Conservation (phyloP, 1,284 basidiomycete genomes). For the Sparassis latifolia region DNA sequence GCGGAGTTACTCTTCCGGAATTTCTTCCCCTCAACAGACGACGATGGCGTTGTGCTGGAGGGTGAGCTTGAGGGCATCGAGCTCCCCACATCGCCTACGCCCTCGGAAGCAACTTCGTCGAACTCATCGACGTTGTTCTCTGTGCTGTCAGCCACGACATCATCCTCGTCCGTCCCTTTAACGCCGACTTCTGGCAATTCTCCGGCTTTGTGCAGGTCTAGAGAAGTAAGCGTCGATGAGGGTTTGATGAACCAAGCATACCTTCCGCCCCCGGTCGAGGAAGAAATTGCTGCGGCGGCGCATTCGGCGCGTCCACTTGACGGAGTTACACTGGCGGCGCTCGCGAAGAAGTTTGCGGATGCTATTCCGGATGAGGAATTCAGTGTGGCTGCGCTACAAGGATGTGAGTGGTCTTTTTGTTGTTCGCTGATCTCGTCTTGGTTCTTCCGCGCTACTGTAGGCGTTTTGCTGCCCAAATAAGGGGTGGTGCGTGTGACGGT, state of each 20-base stretch:
- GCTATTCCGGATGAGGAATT: constrained; percentile 75
- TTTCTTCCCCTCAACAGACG: constrained; percentile 75
- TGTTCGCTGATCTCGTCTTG: constrained; percentile 6
- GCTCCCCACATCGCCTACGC: constrained; percentile 32
- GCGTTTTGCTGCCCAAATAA: constrained; percentile 1
- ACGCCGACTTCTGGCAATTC: constrained; percentile 12
- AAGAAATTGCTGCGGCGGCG: constrained; percentile 50
- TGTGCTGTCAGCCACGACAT: constrained; percentile 22
- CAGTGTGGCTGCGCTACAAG: constrained; percentile 80
- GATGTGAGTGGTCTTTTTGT: constrained; percentile 52
- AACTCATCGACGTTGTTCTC: constrained; percentile 22
- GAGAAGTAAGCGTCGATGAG: constrained; percentile 15
- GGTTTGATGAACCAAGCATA: constrained; percentile 55
- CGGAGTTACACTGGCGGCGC: constrained; percentile 46
- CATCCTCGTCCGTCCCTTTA: constrained; percentile 17
- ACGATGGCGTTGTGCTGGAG: constrained; percentile 32
- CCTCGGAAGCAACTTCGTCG: constrained; percentile 23
- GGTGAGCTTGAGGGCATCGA: constrained; percentile 46
- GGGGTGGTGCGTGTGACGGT: constrained; percentile 16
- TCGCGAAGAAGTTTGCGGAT: constrained; percentile 72
- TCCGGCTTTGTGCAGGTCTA: constrained; percentile 14
- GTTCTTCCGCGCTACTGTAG: neutral
- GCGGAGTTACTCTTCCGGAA: constrained; percentile 78
- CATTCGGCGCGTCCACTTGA: constrained; percentile 61
- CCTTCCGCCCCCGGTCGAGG: constrained; percentile 56